A percentile compares a stretch with the other conserved stretches of the same genome.
These are phyloP conservation scores for Neodidymelliopsis sp. DNA, from an alignment of 2,329 filamentous ascomycete species.

Conservation along the genomic window DNA sequence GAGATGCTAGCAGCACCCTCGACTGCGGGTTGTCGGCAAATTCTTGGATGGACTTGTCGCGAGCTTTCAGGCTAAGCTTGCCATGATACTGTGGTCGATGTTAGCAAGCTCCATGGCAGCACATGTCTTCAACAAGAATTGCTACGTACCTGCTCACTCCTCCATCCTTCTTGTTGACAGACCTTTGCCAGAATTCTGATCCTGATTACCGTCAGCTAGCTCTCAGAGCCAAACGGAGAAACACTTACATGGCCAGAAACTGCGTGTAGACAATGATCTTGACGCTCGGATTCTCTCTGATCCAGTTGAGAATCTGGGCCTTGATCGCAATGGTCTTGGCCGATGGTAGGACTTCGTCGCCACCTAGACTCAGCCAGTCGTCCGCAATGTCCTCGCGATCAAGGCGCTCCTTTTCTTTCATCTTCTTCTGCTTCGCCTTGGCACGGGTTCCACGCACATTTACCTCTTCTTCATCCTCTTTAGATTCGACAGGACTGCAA, in stretches of 20 bases:
- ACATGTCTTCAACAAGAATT: too few relatives aligned
- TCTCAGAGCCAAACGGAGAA: rapidly evolving
- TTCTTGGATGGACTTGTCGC: conserved; percentile 55
- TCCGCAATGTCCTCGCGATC: conserved; percentile 40
- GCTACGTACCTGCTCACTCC: conserved; percentile 47
- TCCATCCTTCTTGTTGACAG: conserved; percentile 60
- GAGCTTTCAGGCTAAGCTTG: conserved; percentile 53
- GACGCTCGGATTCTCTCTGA: conserved; percentile 52
- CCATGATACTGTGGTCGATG: conserved; percentile 54
- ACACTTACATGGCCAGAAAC: conserved; percentile 58
- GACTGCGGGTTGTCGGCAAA: conserved; percentile 54
- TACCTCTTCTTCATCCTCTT: conserved; percentile 30
- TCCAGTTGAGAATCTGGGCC: conserved; percentile 55
- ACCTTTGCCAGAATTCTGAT: conserved; percentile 60
- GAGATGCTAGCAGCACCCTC: conserved; percentile 62
- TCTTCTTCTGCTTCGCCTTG: conserved; percentile 20
- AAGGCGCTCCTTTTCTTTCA: conserved; percentile 20
- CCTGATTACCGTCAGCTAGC: conserved; percentile 26
- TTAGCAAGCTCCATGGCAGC: too few relatives aligned
- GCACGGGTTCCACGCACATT: conserved; percentile 27
- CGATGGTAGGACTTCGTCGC: conserved; percentile 51
- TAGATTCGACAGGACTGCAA: conserved; percentile 29
- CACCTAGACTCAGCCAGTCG: conserved; percentile 50
- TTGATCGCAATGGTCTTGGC: conserved; percentile 58
- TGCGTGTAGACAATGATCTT: conserved; percentile 70